Conservation (phyloP, 2,329 filamentous ascomycete genomes). For the Ceratocystis albifundus region DNA sequence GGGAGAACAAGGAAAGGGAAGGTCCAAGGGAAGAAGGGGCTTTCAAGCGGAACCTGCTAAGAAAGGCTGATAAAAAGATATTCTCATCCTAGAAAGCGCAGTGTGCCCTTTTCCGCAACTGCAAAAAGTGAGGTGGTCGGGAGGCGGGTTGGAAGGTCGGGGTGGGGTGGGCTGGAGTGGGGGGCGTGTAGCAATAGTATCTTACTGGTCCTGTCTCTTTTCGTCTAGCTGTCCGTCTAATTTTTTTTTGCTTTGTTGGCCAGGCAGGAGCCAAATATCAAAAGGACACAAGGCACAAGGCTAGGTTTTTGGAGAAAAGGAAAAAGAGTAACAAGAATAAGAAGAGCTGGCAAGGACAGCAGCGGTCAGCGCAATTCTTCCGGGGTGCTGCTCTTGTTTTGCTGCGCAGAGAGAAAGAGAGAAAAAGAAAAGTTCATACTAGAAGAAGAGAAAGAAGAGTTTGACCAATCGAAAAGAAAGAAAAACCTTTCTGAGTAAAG, state of each 20-base stretch:
- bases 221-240: background rate
- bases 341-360: conserved; percentile 10
- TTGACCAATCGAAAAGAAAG: background rate
- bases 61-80: too few relatives aligned
- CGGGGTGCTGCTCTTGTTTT: too few relatives aligned
- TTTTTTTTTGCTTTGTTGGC: background rate
- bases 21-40: too few relatives aligned
- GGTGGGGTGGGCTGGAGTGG: conserved; percentile 13
- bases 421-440: conserved; percentile 6
- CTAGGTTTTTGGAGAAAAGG: too few relatives aligned
- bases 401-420: background rate
- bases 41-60: too few relatives aligned
- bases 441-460: background rate
- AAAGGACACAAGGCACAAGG: background rate
- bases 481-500: background rate
- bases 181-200: conserved; percentile 8
- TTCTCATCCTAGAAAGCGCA: conserved; percentile 1
- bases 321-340: background rate
- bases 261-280: conserved; percentile 2
- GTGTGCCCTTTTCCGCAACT: conserved; percentile 16
- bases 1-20: too few relatives aligned
- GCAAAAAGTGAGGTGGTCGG: conserved; percentile 22
- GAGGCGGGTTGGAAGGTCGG: conserved; percentile 15
- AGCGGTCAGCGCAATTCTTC: background rate
- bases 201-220: conserved; percentile 11